Percentiles rank a stretch among this genome's conserved stretches.
These are phyloP conservation scores for Juglanconis juglandina DNA, from an alignment of 2,329 filamentous ascomycete genomes.

Conservation along the genomic window DNA sequence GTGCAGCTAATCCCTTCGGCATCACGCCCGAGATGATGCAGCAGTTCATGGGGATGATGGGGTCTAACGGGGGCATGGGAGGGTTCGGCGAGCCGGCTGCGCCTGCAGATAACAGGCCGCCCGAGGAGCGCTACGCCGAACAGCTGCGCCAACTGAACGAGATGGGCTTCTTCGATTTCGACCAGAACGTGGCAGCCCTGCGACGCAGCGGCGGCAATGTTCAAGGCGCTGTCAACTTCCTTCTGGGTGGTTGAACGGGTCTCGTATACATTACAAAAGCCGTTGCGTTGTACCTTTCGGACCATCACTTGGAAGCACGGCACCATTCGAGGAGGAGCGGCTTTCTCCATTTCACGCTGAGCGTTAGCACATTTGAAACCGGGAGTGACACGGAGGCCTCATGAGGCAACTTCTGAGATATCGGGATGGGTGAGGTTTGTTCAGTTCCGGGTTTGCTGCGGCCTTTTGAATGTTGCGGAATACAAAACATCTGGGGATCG, in stretches of 20 bases:
- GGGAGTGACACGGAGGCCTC: background rate
- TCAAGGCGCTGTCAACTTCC: slow-evolving; percentile 80
- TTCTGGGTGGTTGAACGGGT: slow-evolving; percentile 43
- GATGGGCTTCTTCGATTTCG: slow-evolving; percentile 98
- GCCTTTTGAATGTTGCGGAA: background rate
- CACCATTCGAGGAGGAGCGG: background rate
- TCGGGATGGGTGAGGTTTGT: background rate
- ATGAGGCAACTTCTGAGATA: background rate
- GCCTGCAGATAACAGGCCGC: slow-evolving; percentile 78
- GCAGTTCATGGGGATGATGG: slow-evolving; percentile 52
- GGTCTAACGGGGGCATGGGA: slow-evolving; percentile 33
- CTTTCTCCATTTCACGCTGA: background rate
- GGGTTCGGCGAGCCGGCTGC: slow-evolving; percentile 38
- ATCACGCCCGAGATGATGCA: slow-evolving; percentile 54
- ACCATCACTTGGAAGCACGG: background rate
- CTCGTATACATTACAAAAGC: background rate
- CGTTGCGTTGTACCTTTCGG: background rate
- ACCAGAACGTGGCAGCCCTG: slow-evolving; percentile 84
- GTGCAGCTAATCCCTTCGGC: slow-evolving; percentile 37
- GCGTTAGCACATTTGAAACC: background rate
- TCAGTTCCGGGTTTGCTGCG: background rate
- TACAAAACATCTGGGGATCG: background rate
- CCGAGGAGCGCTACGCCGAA: slow-evolving; percentile 87
- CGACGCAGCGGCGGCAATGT: slow-evolving; percentile 89
- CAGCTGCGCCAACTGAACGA: slow-evolving; percentile 93